These are phyloP conservation scores for Colletotrichum limetticola DNA, from an alignment of 2,329 filamentous ascomycete genomes.

Conservation along the genomic window DNA sequence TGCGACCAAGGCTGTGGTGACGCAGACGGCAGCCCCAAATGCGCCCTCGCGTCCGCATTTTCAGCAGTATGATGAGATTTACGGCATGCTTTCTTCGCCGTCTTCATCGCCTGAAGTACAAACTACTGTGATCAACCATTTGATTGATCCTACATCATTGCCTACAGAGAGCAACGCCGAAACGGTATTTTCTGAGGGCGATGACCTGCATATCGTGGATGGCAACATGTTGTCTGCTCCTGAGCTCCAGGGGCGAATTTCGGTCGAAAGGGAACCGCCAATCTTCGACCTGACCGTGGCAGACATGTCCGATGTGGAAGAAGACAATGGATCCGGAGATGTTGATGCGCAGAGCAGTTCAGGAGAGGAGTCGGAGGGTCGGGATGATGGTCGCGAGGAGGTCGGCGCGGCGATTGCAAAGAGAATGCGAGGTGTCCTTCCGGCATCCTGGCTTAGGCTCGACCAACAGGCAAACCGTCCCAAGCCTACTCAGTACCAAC, in stretches of 20 bases:
- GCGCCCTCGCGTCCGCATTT: constrained; percentile 12
- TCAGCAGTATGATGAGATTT: constrained; percentile 28
- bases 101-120: neutral
- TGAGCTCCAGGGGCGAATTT: neutral
- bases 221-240: neutral
- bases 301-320: constrained; percentile 32
- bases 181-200: neutral
- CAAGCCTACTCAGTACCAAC: constrained; percentile 44
- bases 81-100: constrained; percentile 15
- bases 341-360: constrained; percentile 22
- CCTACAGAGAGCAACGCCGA: neutral
- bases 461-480: constrained; percentile 54
- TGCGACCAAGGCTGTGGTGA: neutral
- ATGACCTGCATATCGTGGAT: neutral
- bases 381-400: constrained; percentile 45
- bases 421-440: constrained; percentile 69
- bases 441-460: constrained; percentile 74
- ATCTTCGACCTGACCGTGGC: constrained; percentile 30
- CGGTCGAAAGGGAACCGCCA: neutral
- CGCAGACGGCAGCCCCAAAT: neutral
- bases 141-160: neutral
- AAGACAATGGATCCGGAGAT: constrained; percentile 7
- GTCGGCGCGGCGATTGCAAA: constrained; percentile 54
- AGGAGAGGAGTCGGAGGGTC: constrained; percentile 23
- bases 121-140: neutral